These are phyloP conservation scores for Pythium dissimile DNA, from an alignment of 352 stramenopile genomes.

Conservation along the genomic window DNA sequence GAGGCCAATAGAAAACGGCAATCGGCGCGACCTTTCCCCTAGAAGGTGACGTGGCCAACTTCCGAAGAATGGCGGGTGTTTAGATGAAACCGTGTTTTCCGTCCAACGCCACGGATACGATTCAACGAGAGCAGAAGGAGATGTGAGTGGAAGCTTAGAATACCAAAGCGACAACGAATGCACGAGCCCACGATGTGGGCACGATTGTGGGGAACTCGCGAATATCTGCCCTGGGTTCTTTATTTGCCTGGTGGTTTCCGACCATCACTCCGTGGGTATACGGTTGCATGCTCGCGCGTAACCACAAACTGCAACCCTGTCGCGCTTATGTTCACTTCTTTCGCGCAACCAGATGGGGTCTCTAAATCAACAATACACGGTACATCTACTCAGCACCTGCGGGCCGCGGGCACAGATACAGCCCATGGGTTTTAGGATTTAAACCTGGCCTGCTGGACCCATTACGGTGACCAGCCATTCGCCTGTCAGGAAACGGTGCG, in stretches of 20 bases:
- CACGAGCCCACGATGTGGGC: neutral
- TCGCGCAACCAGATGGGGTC: neutral
- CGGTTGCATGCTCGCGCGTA: neutral
- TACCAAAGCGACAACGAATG: too few relatives aligned
- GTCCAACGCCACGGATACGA: too few relatives aligned
- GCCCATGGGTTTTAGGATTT: neutral
- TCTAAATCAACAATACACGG: neutral
- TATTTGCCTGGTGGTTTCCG: too few relatives aligned
- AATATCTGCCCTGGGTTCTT: too few relatives aligned
- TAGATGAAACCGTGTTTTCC: too few relatives aligned
- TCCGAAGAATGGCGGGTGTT: too few relatives aligned
- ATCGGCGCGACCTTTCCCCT: too few relatives aligned
- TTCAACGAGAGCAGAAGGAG: too few relatives aligned
- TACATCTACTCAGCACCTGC: neutral
- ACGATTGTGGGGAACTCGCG: too few relatives aligned
- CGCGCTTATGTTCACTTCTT: neutral
- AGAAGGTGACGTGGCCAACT: too few relatives aligned
- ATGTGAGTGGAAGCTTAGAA: too few relatives aligned
- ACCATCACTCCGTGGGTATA: neutral
- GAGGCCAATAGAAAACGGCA: too few relatives aligned
- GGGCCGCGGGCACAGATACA: neutral
- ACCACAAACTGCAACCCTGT: neutral
- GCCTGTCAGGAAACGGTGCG: slow-evolving; percentile 19
- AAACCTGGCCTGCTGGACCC: slow-evolving; percentile 1
- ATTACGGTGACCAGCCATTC: slow-evolving; percentile 27